A percentile compares a stretch with the other conserved stretches of the same genome.
Conservation (phyloP, 2,329 filamentous ascomycete genomes). For the Xylariaceae sp. region DNA sequence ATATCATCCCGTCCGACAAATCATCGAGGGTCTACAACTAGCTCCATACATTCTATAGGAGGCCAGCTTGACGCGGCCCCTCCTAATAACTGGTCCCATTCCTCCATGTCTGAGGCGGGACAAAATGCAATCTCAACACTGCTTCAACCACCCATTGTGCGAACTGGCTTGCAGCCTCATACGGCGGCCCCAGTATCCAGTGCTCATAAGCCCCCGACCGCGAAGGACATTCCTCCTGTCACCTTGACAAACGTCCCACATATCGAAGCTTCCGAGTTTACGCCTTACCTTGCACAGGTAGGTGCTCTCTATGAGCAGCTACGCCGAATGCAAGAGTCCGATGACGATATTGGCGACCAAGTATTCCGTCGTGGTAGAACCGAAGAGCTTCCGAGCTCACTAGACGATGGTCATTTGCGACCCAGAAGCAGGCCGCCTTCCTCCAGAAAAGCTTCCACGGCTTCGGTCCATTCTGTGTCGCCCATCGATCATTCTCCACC, state of each 20-base stretch:
- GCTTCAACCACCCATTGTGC: slow-evolving; percentile 83
- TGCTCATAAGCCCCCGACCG: slow-evolving; percentile 74
- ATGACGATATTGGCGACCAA: slow-evolving; percentile 53
- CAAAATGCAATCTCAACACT: slow-evolving; percentile 94
- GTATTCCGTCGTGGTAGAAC: slow-evolving; percentile 36
- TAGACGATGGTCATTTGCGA: slow-evolving; percentile 42
- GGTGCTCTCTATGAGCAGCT: slow-evolving; percentile 85
- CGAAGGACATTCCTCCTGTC: slow-evolving; percentile 88
- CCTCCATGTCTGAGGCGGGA: slow-evolving; percentile 64
- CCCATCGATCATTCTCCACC: slow-evolving; percentile 42
- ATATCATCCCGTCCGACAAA: slow-evolving; percentile 42
- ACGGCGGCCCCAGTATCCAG: slow-evolving; percentile 63
- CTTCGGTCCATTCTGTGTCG: slow-evolving; percentile 45
- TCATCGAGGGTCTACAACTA: slow-evolving; percentile 76
- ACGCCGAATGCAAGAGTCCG: slow-evolving; percentile 72
- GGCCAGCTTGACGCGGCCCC: slow-evolving; percentile 73
- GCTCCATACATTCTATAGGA: slow-evolving; percentile 82
- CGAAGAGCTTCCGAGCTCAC: slow-evolving; percentile 35
- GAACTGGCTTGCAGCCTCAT: slow-evolving; percentile 80
- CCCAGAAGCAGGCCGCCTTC: slow-evolving; percentile 37
- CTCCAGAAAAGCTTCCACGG: slow-evolving; percentile 37
- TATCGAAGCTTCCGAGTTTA: slow-evolving; percentile 74
- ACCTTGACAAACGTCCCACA: slow-evolving; percentile 82
- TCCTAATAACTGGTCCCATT: slow-evolving; percentile 48
- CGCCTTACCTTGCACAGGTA: slow-evolving; percentile 77